Evolutionary conservation across 2,329 filamentous ascomycete species (phyloP), one percentile per base, ranked within the genome.

Genomic region (Colletotrichum sp.): DNA sequence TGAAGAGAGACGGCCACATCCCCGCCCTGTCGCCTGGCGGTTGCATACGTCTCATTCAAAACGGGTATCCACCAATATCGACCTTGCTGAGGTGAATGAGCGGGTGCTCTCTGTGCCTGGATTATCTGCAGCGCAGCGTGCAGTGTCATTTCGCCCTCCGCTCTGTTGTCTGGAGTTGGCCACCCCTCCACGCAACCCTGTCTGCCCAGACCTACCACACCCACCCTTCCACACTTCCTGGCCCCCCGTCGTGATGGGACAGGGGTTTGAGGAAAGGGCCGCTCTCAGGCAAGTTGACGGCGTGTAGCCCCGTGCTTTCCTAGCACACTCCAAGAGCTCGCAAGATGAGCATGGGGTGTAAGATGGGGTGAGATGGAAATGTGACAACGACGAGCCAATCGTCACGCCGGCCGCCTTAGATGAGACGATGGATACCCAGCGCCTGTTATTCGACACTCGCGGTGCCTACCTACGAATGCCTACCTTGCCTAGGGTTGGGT

Each of bases 331-430:
- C 49, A 63, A 76, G 49, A 70, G 59, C 63, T 64, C 57, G 63
- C 69, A 72, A 76, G 71, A 76, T 70, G 71, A 70, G 55, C 65
- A 77, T 66, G 44, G 72, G 39, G 65, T 70, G 65, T 34, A 71
- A 70, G 71, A 76, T 76, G 73, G 71, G 75, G 67, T 75, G 75
- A 64, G 60, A 77, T 75, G 71, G 67, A 71, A 68, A n/a, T 63
- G 62, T 63, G 75, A 75, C 66, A 62, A 77, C 59, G 69, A 28
- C 62, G 66, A 71, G 66, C 66, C 66, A 74, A 77, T 75, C 34
- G 60, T 52, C 67, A 75, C 52, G n/a, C 52, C 34, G 26, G 49
- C 62, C 52, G 65, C 72, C 71, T 71, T 67, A 71, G 66, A 77
- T 77, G 75, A 77, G 75, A 77, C 75, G 72, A 36, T 63, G 30